Percentiles rank a stretch among this genome's conserved stretches.
These are phyloP conservation scores for Geranium rotundifolium DNA, from an alignment of 345 rosid species.

Conservation along the genomic window DNA sequence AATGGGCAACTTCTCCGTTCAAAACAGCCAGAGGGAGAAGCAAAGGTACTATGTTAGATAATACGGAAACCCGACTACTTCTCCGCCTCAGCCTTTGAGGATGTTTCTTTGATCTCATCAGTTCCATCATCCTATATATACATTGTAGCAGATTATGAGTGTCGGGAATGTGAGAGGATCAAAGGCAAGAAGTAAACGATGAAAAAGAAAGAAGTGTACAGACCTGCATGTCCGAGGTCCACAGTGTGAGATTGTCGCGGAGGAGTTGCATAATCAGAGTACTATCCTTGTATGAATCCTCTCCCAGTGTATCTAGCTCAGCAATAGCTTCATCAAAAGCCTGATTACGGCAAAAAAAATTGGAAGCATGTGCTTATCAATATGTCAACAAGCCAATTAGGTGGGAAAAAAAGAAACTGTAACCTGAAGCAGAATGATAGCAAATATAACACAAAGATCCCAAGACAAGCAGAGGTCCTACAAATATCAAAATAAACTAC, in stretches of 20 bases:
- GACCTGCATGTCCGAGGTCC: conserved; percentile 34
- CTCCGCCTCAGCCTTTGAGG: neutral
- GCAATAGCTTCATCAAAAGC: conserved; percentile 30
- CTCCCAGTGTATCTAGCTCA: conserved; percentile 26
- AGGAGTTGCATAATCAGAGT: conserved; percentile 11
- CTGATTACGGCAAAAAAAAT: conserved; percentile 1
- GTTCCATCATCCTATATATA: neutral
- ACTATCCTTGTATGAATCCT: conserved; percentile 5
- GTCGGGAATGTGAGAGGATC: neutral
- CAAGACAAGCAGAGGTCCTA: neutral
- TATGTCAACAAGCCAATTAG: neutral
- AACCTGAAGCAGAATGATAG: neutral
- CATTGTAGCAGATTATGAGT: neutral
- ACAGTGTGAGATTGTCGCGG: conserved; percentile 27
- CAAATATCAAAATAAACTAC: too few species aligned
- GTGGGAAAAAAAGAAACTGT: neutral
- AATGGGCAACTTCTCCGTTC: neutral
- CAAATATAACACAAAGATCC: too few species aligned
- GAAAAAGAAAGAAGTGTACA: neutral
- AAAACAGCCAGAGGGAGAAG: neutral
- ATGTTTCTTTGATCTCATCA: neutral
- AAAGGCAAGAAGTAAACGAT: neutral
- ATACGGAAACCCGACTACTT: neutral
- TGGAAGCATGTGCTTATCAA: neutral
- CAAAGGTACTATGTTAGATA: neutral